Evolutionary conservation across 176 grass and related monocot species (phyloP).

Genomic region (Thinopyrum elongatum): DNA sequence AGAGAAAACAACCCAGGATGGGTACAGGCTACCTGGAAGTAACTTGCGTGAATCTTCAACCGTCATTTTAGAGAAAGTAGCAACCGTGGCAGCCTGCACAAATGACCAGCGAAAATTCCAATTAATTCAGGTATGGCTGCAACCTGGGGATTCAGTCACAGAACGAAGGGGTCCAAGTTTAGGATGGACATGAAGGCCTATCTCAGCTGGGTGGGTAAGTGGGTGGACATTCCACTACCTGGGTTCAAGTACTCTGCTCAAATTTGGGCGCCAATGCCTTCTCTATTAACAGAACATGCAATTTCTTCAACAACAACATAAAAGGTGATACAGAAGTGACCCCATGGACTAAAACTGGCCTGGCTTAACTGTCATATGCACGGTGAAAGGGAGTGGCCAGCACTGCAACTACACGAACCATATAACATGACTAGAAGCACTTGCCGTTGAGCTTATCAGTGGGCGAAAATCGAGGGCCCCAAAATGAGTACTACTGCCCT

Average conservation of each 20-base stretch:
- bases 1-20: slow-evolving; percentile 99
- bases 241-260: not conserved
- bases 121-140: slow-evolving; percentile 2
- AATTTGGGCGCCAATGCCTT: not conserved
- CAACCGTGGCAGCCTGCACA: slow-evolving; percentile 75
- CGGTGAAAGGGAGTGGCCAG: not conserved
- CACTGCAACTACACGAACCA: not conserved
- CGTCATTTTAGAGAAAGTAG: slow-evolving; percentile 91
- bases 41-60: slow-evolving; percentile 84
- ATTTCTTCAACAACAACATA: not conserved
- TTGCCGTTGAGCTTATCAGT: not conserved
- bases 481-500: not conserved
- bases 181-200: not conserved
- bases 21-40: slow-evolving; percentile 64
- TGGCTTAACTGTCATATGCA: not conserved
- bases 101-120: slow-evolving; percentile 8
- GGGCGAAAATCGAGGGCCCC: not conserved
- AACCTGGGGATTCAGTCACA: not conserved
- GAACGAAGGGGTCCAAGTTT: not conserved
- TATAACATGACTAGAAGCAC: not conserved
- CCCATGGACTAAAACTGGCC: not conserved
- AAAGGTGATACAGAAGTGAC: not conserved
- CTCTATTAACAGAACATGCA: not conserved
- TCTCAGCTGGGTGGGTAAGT: not conserved
- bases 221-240: not conserved